Conservation (phyloP, 305 asterid genomes). For the Rubia peregrina region DNA sequence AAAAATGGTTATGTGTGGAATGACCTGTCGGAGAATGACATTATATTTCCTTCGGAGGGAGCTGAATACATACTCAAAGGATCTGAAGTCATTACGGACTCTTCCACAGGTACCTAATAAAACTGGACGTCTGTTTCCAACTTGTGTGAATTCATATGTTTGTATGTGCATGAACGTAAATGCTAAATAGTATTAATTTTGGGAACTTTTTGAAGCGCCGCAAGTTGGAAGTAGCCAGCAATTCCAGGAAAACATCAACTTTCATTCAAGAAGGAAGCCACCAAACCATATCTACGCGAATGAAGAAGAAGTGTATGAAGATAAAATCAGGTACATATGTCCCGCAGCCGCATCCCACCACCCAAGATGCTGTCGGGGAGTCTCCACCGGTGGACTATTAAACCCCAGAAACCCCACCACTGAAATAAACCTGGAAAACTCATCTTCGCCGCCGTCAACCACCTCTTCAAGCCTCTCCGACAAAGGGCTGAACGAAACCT, state of each 20-base stretch:
- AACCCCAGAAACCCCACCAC: slow-evolving; percentile 18
- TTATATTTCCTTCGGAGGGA: slow-evolving; percentile 63
- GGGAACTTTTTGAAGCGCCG: slow-evolving; percentile 44
- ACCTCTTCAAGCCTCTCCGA: slow-evolving; percentile 53
- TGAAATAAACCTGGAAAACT: slow-evolving; percentile 27
- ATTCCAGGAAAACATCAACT: slow-evolving; percentile 20
- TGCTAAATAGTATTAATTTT: neutral
- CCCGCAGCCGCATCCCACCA: slow-evolving; percentile 18
- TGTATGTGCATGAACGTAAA: neutral
- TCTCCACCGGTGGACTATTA: slow-evolving; percentile 38
- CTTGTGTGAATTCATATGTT: neutral
- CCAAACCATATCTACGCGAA: slow-evolving; percentile 8
- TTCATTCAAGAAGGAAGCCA: slow-evolving; percentile 33
- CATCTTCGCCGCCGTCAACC: slow-evolving; percentile 64
- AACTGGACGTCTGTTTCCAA: neutral
- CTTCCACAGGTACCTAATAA: slow-evolving; percentile 33
- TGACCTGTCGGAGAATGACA: slow-evolving; percentile 57
- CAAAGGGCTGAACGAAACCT: slow-evolving; percentile 24
- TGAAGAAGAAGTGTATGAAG: slow-evolving; percentile 28
- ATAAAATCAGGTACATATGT: slow-evolving; percentile 23
- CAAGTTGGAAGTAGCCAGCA: slow-evolving; percentile 23
- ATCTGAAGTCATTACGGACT: slow-evolving; percentile 41
- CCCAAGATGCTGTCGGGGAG: slow-evolving; percentile 45
- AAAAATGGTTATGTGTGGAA: slow-evolving; percentile 84
- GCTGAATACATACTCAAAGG: slow-evolving; percentile 85